phyloP scores from a whole-genome alignment of 2,329 filamentous ascomycete species.

The Neofusicoccum kwambonambiense region DNA sequence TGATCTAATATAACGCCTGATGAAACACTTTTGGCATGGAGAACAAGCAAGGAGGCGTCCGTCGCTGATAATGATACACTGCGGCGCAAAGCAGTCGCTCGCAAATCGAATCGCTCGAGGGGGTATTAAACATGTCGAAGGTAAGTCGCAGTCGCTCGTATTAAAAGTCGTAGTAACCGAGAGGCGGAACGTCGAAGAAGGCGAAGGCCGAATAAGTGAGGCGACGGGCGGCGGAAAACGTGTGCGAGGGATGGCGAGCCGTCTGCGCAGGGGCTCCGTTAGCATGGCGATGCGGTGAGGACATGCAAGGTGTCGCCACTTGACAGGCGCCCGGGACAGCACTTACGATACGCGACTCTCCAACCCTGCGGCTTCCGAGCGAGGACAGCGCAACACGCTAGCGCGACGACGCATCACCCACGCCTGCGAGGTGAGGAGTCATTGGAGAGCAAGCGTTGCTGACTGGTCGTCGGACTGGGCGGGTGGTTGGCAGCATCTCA shows the following conservation, averaged over 20 bases:
- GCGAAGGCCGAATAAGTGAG: constrained; percentile 4
- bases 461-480: not conserved
- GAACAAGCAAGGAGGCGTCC: constrained; percentile 24
- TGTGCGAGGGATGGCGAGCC: constrained; percentile 18
- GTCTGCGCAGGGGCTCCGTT: constrained; percentile 16
- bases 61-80: constrained; percentile 30
- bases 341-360: constrained; percentile 14
- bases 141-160: constrained; percentile 19
- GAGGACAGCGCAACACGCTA: constrained; percentile 10
- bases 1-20: constrained; percentile 40
- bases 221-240: constrained; percentile 6
- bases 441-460: constrained; percentile 1
- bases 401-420: constrained; percentile 12
- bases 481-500: constrained; percentile 2
- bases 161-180: constrained; percentile 20
- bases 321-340: constrained; percentile 6
- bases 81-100: constrained; percentile 18
- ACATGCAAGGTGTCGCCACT: constrained; percentile 18
- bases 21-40: constrained; percentile 20
- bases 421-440: constrained; percentile 17
- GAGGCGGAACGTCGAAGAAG: constrained; percentile 7
- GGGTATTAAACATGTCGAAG: constrained; percentile 35
- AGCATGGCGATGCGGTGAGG: constrained; percentile 6
- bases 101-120: constrained; percentile 30
- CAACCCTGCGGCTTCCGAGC: constrained; percentile 10